Evolutionary conservation across 768 basidiomycete genomes (phyloP).

Genomic region (Boletales sp.): DNA sequence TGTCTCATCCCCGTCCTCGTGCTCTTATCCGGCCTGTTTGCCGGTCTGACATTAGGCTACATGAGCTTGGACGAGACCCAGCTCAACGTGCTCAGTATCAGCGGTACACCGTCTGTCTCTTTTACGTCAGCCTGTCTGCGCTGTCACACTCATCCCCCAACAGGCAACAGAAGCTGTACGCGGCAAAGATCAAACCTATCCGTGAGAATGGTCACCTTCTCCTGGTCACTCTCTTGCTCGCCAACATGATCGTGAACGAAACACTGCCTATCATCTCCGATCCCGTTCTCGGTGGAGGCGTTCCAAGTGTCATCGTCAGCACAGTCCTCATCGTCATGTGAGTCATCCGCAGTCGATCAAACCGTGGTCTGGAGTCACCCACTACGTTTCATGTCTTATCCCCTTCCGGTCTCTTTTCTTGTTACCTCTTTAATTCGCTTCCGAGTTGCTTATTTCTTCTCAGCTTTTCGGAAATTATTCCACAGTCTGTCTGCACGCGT

Average conservation of each 20-base stretch:
- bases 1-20: conserved; percentile 83
- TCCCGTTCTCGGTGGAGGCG: conserved; percentile 74
- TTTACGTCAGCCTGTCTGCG: not conserved
- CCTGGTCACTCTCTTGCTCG: conserved; percentile 76
- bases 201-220: conserved; percentile 80
- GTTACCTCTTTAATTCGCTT: not conserved
- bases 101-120: conserved; percentile 70
- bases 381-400: not conserved
- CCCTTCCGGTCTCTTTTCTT: not conserved
- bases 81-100: conserved; percentile 80
- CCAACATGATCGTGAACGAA: conserved; percentile 93
- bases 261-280: conserved; percentile 81
- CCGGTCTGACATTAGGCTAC: conserved; percentile 88
- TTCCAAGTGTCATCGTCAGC: conserved; percentile 73
- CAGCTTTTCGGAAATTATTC: conserved; percentile 90
- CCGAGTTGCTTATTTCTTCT: conserved; percentile 1
- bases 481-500: conserved; percentile 88
- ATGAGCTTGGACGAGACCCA: conserved; percentile 94
- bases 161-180: conserved; percentile 77
- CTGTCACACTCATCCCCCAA: not conserved
- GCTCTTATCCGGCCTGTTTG: conserved; percentile 79
- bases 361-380: not conserved
- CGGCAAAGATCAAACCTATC: conserved; percentile 82
- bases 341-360: conserved; percentile 31
- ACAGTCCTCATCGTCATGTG: conserved; percentile 87